Conservation (phyloP, 192 early-diverging fungal species). For the Backusella luteola region DNA sequence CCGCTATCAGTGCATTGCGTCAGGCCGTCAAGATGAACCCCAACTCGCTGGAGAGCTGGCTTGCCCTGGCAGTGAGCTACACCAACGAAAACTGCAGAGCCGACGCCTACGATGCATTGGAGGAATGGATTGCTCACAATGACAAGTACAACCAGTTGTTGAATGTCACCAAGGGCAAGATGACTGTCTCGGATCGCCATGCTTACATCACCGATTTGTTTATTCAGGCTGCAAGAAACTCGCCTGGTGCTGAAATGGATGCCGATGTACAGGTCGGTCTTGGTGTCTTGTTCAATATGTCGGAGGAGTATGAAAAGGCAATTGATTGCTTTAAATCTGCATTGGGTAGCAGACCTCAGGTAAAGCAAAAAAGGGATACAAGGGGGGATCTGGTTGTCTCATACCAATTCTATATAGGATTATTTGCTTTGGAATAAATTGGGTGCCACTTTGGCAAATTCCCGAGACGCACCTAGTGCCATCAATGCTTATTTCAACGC, state of each 20-base stretch:
- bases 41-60: slow-evolving; percentile 69
- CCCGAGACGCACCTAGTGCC: slow-evolving; percentile 68
- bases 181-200: slow-evolving; percentile 53
- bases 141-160: slow-evolving; percentile 59
- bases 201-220: slow-evolving; percentile 71
- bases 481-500: slow-evolving; percentile 95
- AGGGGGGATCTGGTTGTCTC: not conserved
- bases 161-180: slow-evolving; percentile 23
- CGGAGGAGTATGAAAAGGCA: slow-evolving; percentile 90
- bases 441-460: slow-evolving; percentile 96
- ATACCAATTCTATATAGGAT: slow-evolving; percentile 48
- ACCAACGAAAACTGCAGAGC: slow-evolving; percentile 85
- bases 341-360: slow-evolving; percentile 72
- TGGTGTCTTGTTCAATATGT: slow-evolving; percentile 94
- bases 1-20: slow-evolving; percentile 89
- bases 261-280: slow-evolving; percentile 93
- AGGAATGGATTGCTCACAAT: slow-evolving; percentile 81
- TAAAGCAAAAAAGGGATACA: slow-evolving; percentile 7
- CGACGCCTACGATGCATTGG: slow-evolving; percentile 86
- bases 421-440: slow-evolving; percentile 96
- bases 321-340: slow-evolving; percentile 97
- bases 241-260: slow-evolving; percentile 72
- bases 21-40: slow-evolving; percentile 77
- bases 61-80: slow-evolving; percentile 90
- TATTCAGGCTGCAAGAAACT: slow-evolving; percentile 70